phyloP scores from a whole-genome alignment of 179 eudicot genomes.

The Nepenthes alata region DNA sequence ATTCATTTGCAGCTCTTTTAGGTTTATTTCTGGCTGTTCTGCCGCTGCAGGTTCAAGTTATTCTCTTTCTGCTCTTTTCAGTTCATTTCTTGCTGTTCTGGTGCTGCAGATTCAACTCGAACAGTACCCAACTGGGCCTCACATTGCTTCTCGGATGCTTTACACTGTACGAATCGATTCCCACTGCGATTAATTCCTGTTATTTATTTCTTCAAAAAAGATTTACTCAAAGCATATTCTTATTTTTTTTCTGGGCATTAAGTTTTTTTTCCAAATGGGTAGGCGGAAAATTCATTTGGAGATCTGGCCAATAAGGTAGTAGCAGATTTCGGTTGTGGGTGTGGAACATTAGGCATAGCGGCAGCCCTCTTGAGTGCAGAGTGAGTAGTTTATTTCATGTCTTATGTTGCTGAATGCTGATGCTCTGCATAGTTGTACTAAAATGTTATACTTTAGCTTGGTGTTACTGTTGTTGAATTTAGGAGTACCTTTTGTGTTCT shows the following conservation, averaged over 20 bases:
- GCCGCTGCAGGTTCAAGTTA: too few relatives aligned
- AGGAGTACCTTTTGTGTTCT: neutral
- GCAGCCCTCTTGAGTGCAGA: constrained; percentile 83
- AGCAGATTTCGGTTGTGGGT: constrained; percentile 98
- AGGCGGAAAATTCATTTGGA: constrained; percentile 91
- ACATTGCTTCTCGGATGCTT: constrained; percentile 87
- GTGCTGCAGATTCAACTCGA: constrained; percentile 74
- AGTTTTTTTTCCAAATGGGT: constrained; percentile 12
- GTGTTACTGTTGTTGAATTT: neutral
- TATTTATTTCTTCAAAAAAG: neutral
- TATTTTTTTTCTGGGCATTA: neutral
- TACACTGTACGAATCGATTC: constrained; percentile 43
- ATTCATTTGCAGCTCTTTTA: neutral
- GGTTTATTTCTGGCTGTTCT: neutral
- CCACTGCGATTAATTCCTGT: neutral
- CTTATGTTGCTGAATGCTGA: too few relatives aligned
- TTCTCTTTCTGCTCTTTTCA: neutral
- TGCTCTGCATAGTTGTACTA: too few relatives aligned
- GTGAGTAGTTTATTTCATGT: constrained; percentile 28
- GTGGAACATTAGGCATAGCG: constrained; percentile 90
- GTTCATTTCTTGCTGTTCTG: constrained; percentile 2
- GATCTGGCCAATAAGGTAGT: constrained; percentile 68
- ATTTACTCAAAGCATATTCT: neutral
- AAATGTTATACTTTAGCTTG: neutral
- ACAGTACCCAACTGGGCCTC: constrained; percentile 96